Percentiles rank a stretch among this genome's conserved stretches.
Evolutionary conservation across 129 eudicot genomes (phyloP).

Genomic region (Arctium minus): DNA sequence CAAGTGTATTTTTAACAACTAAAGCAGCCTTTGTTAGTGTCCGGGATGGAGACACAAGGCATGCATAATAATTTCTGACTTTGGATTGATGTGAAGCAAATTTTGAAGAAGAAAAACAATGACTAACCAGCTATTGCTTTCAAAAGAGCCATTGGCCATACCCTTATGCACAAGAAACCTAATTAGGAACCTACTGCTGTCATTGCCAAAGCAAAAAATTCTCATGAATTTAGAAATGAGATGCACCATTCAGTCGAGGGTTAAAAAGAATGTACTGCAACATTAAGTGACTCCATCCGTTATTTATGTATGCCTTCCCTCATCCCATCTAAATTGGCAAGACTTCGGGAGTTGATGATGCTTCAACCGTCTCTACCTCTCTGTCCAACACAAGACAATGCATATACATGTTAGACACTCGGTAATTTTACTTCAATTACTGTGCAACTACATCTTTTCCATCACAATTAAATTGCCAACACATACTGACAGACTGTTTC

Average conservation of each 20-base stretch:
- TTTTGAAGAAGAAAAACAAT: background rate
- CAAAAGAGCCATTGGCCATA: background rate
- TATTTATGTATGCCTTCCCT: background rate
- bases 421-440: too few species aligned
- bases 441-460: background rate
- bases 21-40: background rate
- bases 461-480: too few species aligned
- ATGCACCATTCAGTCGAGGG: background rate
- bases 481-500: too few species aligned
- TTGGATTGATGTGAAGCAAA: background rate
- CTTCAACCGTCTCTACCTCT: conserved; percentile 11
- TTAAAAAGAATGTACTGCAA: conserved; percentile 6
- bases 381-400: conserved; percentile 14
- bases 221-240: background rate
- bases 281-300: background rate
- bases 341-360: conserved; percentile 14
- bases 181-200: background rate
- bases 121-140: conserved; percentile 3
- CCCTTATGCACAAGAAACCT: background rate
- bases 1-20: background rate
- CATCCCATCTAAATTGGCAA: conserved; percentile 12
- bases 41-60: background rate
- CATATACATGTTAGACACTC: background rate
- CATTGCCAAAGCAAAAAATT: background rate
- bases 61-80: background rate